Evolutionary conservation across 306 rosid genomes (phyloP), one percentile per base, ranked within the genome.

Genomic region (Gynostemma pentaphyllum): DNA sequence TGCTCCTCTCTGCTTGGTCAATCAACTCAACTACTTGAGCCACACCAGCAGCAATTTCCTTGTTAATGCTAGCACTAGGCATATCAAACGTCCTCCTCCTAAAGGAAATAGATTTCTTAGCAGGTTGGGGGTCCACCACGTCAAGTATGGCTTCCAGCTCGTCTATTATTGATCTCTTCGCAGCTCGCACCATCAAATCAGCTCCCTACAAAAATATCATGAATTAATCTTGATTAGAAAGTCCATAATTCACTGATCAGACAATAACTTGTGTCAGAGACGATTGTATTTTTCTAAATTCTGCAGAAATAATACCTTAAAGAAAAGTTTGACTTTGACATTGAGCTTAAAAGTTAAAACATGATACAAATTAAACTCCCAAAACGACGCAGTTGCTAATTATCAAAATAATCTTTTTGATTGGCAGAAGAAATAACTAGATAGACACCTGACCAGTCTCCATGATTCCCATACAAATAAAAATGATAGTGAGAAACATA

Each of bases 111-210:
- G 95, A 81, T 73, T 69, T 85, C 74, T 83, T 79, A 26, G 68
- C 26, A 26, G 95, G 95, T 78, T 90, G 95, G 32, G 95, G 94
- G 72, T 90, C 97, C 26, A 85, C 82, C 68, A 76, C 94, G 30
- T 90, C 94, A 29, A 90, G 88, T 88, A 90, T 87, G 28, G 90
- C 94, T 81, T 90, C 97, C 74, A 90, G 83, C 82, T 90, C 97
- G 53, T 85, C 84, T 77, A 85, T 78, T 78, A 90, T 90, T 9
- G 90, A 85, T 73, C 78, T 85, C 92, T 83, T 87, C 0, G 95
- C 87, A 67, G 85, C 49, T 55, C 94, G 78, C 68, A 90, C 88
- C 94, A 83, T 78, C 30, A 71, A 22, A 78, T 83, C 94, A 36
- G 69, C 83, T 68, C 90, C 95, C 97, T 90, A 56, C 29, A 50